Evolutionary conservation across 2,329 filamentous ascomycete genomes (phyloP).

Genomic region (Aspergillus felis): DNA sequence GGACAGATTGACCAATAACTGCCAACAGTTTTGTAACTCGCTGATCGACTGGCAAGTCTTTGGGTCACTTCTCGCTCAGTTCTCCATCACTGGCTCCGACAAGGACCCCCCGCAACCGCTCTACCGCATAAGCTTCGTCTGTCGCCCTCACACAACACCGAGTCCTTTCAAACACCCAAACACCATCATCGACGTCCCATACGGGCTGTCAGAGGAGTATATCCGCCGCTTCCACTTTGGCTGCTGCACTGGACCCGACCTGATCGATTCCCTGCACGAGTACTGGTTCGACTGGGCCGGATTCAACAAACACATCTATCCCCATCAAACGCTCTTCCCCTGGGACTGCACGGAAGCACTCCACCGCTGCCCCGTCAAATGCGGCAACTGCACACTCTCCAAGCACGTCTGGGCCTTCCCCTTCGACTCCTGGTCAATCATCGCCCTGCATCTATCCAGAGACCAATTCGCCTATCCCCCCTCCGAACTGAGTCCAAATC

Average conservation of each 20-base stretch:
- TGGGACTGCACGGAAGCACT: constrained; percentile 49
- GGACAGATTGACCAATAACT: constrained; percentile 33
- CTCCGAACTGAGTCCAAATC: not conserved
- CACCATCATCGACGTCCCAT: constrained; percentile 36
- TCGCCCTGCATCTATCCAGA: constrained; percentile 35
- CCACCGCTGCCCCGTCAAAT: constrained; percentile 33
- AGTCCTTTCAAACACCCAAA: constrained; percentile 13
- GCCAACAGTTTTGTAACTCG: constrained; percentile 36
- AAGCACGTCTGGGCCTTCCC: constrained; percentile 46
- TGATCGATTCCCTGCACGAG: constrained; percentile 43
- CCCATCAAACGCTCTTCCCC: constrained; percentile 41
- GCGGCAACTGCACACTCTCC: constrained; percentile 39
- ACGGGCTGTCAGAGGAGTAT: constrained; percentile 44
- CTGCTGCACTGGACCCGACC: constrained; percentile 38
- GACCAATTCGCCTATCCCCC: constrained; percentile 33
- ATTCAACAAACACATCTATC: constrained; percentile 38
- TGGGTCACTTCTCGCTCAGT: constrained; percentile 20
- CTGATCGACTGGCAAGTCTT: constrained; percentile 33
- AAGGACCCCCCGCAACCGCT: constrained; percentile 13
- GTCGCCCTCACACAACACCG: constrained; percentile 20
- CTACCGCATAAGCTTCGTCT: constrained; percentile 43
- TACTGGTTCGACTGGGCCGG: constrained; percentile 48
- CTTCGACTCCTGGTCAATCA: constrained; percentile 44
- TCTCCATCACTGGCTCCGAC: not conserved
- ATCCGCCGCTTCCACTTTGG: constrained; percentile 38